Evolutionary conservation across 768 basidiomycete species (phyloP).

Genomic region (Saitozyma sp.): DNA sequence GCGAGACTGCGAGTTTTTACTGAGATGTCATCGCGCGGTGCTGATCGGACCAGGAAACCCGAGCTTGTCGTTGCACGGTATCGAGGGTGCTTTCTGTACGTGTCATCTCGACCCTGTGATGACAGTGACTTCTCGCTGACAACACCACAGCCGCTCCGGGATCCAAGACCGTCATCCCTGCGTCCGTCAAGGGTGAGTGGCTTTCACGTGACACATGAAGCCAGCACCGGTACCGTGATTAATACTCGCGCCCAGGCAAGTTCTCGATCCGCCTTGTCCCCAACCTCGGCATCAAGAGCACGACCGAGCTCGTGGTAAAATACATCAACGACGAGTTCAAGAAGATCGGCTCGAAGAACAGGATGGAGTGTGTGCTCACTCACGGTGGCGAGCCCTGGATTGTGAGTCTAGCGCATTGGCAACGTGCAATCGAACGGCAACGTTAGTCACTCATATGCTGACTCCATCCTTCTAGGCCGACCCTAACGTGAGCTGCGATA

Average conservation of each 20-base stretch:
- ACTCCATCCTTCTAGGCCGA: constrained; percentile 20
- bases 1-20: not conserved
- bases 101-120: not conserved
- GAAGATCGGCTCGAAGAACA: constrained; percentile 83
- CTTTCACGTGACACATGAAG: not conserved
- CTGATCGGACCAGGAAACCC: constrained; percentile 56
- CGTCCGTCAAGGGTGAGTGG: constrained; percentile 59
- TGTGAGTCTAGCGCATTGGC: constrained; percentile 18
- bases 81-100: constrained; percentile 84
- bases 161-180: constrained; percentile 82
- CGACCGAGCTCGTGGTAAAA: constrained; percentile 68
- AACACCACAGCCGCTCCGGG: constrained; percentile 40
- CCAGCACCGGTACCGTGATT: not conserved
- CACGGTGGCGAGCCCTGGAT: constrained; percentile 91
- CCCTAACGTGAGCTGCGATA: constrained; percentile 32
- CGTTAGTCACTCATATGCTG: not conserved
- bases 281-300: constrained; percentile 74
- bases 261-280: constrained; percentile 94
- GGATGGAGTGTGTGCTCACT: constrained; percentile 66
- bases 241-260: constrained; percentile 62
- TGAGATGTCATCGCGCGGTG: not conserved
- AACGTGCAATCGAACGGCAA: not conserved
- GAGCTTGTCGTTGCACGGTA: constrained; percentile 87
- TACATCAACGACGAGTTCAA: constrained; percentile 78
- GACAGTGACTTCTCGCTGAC: constrained; percentile 5